A percentile compares a stretch with the other conserved stretches of the same genome.
Conservation (phyloP, 1,284 basidiomycete species). For the Waitea zeae region DNA sequence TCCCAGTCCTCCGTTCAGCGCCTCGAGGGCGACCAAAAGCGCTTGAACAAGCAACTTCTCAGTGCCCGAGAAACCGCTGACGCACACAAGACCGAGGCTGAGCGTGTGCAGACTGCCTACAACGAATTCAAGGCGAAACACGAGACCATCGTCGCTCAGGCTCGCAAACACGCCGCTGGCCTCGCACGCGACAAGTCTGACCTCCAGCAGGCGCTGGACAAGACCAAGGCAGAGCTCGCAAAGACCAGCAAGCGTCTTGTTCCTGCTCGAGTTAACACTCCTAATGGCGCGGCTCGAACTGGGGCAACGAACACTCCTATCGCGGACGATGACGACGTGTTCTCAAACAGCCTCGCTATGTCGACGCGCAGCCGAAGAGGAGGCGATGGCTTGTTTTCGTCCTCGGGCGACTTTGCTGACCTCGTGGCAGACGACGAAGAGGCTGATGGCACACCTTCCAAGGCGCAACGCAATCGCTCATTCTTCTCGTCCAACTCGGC, state of each 20-base stretch:
- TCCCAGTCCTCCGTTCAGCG: constrained; percentile 51
- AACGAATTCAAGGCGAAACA: constrained; percentile 80
- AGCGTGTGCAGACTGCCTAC: constrained; percentile 47
- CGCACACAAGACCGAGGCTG: constrained; percentile 74
- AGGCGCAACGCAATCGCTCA: no score
- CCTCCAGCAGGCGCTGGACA: constrained; percentile 65
- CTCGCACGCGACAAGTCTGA: constrained; percentile 87
- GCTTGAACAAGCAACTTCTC: constrained; percentile 61
- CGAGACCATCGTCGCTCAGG: constrained; percentile 83
- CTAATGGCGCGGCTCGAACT: constrained; percentile 26
- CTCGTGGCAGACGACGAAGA: constrained; percentile 18
- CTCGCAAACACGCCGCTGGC: constrained; percentile 75
- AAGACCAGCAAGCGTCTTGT: constrained; percentile 35
- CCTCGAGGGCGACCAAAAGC: constrained; percentile 70
- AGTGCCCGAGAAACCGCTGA: constrained; percentile 66
- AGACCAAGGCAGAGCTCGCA: constrained; percentile 51
- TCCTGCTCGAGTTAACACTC: constrained; percentile 37
- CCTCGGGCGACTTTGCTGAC: constrained; percentile 27
- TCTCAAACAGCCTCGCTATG: constrained; percentile 29
- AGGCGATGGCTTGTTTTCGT: constrained; percentile 17
- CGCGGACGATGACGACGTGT: constrained; percentile 52
- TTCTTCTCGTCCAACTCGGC: constrained; percentile 41
- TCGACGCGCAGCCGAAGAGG: constrained; percentile 42
- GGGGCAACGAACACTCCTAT: constrained; percentile 36
- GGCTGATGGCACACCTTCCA: constrained; percentile 46